Base-by-base conservation (phyloP, 495 filamentous ascomycete species). In the Aspergillus homomorphus region DNA sequence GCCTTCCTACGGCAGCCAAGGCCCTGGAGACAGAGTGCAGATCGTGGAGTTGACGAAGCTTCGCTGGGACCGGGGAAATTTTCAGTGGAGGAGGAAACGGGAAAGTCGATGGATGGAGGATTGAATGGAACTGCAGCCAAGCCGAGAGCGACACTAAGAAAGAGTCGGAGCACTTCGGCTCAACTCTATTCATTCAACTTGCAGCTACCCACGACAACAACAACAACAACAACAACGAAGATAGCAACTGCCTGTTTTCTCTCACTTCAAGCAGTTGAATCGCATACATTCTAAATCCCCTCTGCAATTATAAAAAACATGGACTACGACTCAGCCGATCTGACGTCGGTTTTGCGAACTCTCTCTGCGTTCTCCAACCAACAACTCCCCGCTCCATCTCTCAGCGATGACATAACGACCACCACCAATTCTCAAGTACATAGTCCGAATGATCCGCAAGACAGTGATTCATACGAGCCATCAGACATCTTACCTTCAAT, bases 311-410 rank as follows among this genome's bases (percentile, higher is more conserved):
- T 49, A 22, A 56, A 14, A 42, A 48, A 43, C 16, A 79, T 79
- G 73, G 66, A 66, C 19, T 74, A 76, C 30, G 74, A 78, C 54
- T 30, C 73, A 16, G 69, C 79, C 19, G 76, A 84, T 61, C 67
- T 86, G 23, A 77, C 78, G 24, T 74, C 82, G 2, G 74, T 87
- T 53, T 75, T 87, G 14, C 71, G 67, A 51, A 84, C 82, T 0
- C 71, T 85, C 10, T 72, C 77, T 23, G 60, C 73, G 44, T 66
- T 77, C 52, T 72, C 77, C 15, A 75, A 72, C 45, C 57, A 60
- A 49, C 42, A 18, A 16, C 43, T 8, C 33, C 18, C 49, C 10
- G 55, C 22, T 55, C 63, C 9, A 33, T 21, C n/a, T n/a, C n/a
- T n/a, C n/a, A n/a, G n/a, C n/a, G n/a, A n/a, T n/a, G n/a, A n/a